phyloP scores from a whole-genome alignment of 2,329 filamentous ascomycete species.

The Aureobasidium zeae region DNA sequence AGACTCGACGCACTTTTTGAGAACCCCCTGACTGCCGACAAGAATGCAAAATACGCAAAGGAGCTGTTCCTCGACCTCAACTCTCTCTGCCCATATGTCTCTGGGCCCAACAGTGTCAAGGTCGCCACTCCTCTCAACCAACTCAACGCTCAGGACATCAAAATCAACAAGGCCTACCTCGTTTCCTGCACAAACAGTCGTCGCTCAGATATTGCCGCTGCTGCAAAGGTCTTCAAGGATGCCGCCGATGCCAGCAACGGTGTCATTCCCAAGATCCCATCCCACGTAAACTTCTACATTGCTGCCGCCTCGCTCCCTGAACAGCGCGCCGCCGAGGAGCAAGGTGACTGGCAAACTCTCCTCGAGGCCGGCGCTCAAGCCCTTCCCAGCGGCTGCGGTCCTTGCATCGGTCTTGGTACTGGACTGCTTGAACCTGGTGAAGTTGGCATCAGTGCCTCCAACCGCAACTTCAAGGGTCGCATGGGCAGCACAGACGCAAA shows the following conservation, averaged over 20 bases:
- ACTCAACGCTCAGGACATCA: slow-evolving; percentile 64
- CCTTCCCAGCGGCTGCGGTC: slow-evolving; percentile 66
- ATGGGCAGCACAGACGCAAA: slow-evolving; percentile 75
- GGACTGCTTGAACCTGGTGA: slow-evolving; percentile 79
- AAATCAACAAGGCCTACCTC: slow-evolving; percentile 74
- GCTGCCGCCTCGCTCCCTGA: slow-evolving; percentile 74
- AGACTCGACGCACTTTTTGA: slow-evolving; percentile 62
- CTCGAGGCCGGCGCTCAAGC: slow-evolving; percentile 67
- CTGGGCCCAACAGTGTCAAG: slow-evolving; percentile 88
- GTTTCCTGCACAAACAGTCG: slow-evolving; percentile 86
- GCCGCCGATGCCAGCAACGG: slow-evolving; percentile 51
- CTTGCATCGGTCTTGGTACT: slow-evolving; percentile 75
- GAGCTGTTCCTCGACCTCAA: slow-evolving; percentile 71
- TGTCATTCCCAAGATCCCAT: slow-evolving; percentile 58
- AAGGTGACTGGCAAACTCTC: slow-evolving; percentile 77
- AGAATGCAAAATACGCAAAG: slow-evolving; percentile 73
- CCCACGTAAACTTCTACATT: slow-evolving; percentile 77
- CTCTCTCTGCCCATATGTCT: slow-evolving; percentile 72
- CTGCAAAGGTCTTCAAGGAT: slow-evolving; percentile 76
- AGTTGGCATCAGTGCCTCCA: slow-evolving; percentile 72
- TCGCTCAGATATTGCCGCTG: slow-evolving; percentile 69
- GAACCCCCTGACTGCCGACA: slow-evolving; percentile 61
- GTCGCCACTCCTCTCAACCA: slow-evolving; percentile 67
- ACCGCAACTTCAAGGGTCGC: slow-evolving; percentile 84
- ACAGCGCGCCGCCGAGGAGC: slow-evolving; percentile 65